Evolutionary conservation across 73 alveolate species (phyloP).

Genomic region (Tetrahymena malaccensis): DNA sequence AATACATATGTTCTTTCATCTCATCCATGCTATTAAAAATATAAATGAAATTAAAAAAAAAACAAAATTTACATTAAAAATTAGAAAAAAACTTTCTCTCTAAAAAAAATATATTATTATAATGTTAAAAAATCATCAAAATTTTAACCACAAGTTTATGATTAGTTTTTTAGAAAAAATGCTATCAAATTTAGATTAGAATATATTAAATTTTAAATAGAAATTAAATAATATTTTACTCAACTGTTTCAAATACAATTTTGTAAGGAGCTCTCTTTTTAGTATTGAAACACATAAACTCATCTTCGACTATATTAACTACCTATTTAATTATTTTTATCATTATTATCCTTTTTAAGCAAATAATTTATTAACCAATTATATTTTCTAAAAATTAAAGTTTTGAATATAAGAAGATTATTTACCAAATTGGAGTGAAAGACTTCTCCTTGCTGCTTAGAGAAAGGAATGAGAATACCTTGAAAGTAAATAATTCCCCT

Average conservation of each 20-base stretch:
- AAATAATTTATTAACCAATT: too few relatives aligned
- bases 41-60: too few relatives aligned
- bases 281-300: conserved; percentile 69
- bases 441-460: neutral
- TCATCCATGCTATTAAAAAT: conserved; percentile 2
- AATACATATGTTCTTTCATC: neutral
- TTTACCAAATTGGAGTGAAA: neutral
- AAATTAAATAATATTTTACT: neutral
- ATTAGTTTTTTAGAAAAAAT: too few relatives aligned
- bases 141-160: too few relatives aligned
- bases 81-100: too few relatives aligned
- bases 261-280: conserved; percentile 86
- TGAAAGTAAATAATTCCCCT: neutral
- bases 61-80: too few relatives aligned
- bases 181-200: too few relatives aligned
- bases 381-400: too few relatives aligned
- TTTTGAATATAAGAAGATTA: neutral
- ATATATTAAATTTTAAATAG: neutral
- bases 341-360: neutral
- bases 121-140: too few relatives aligned
- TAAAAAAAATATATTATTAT: too few relatives aligned
- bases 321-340: neutral
- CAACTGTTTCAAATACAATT: conserved; percentile 41
- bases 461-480: neutral
- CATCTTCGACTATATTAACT: conserved; percentile 63